These are phyloP conservation scores for Hibiscus syriacus DNA, from an alignment of 345 rosid genomes.

Conservation along the genomic window DNA sequence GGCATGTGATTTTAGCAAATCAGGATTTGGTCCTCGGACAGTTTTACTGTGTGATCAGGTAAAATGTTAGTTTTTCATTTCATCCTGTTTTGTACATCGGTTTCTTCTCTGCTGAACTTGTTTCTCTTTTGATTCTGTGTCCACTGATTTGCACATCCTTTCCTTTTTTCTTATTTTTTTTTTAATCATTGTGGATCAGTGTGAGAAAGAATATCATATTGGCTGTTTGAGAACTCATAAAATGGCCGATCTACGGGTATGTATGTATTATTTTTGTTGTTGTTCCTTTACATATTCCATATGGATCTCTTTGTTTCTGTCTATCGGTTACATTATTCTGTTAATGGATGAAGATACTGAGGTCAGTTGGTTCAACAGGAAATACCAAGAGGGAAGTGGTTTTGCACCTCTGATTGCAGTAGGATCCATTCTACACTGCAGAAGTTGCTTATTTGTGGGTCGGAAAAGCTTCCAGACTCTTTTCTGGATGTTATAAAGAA, in stretches of 20 bases:
- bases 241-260: constrained; percentile 80
- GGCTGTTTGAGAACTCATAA: constrained; percentile 85
- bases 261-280: neutral
- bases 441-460: constrained; percentile 54
- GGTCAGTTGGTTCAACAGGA: constrained; percentile 46
- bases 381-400: constrained; percentile 91
- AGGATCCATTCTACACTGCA: constrained; percentile 68
- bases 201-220: constrained; percentile 81
- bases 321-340: neutral
- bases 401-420: constrained; percentile 69
- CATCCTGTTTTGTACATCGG: neutral
- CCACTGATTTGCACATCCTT: neutral
- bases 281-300: neutral
- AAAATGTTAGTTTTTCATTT: constrained; percentile 9
- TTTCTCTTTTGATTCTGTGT: neutral
- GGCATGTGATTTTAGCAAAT: constrained; percentile 75
- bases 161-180: neutral
- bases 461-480: constrained; percentile 67
- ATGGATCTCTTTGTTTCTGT: neutral
- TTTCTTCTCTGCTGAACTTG: constrained; percentile 3
- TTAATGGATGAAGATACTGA: constrained; percentile 7
- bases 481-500: constrained; percentile 41
- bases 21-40: constrained; percentile 96
- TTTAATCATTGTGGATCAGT: constrained; percentile 34
- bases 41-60: constrained; percentile 98